Base-by-base conservation (phyloP, 208 protist species). In the Crithidia sp. region DNA sequence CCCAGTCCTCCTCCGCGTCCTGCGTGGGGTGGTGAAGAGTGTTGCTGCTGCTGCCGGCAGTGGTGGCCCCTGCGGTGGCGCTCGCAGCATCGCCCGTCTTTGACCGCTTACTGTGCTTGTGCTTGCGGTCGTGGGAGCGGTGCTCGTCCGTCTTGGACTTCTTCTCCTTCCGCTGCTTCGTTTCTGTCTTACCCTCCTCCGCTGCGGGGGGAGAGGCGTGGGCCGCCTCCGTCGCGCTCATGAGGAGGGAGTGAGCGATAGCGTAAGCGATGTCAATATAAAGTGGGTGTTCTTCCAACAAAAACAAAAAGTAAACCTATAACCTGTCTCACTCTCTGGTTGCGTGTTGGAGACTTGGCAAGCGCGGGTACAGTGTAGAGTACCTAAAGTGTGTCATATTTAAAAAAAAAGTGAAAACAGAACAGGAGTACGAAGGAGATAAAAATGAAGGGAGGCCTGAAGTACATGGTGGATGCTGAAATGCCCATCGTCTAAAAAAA, bases 1-100 rank as follows among this genome's bases (percentile, higher is more conserved):
- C 80, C 88, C 81, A 90, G 64, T 94, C 77, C 69, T 94, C 88
- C 17, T 76, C 78, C 1, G 75, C 75, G 8, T 72, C 67, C 13
- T 61, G 54, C 36, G 9, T n/a, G 12, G 44, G 40, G n/a, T 56
- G 49, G 61, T 50, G 40, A 12, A 44, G 14, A 43, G 28, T 0
- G 47, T 16, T 14, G 47, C 36, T 14, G 72, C 43, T 43, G 37
- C 65, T 36, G 57, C 57, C 13, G 28, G 28, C 28, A 28, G 28
- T 28, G 28, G 28, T 28, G 28, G 28, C 12, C 5, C 49, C 37
- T 47, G 47, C 16, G 12, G 58, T 36, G 40, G 28, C 58, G 14
- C 5, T 28, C 58, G 16, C 8, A 9, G 50, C 4, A 37, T 52
- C 62, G 45, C 16, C 4, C 3, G 16, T 41, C 19, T 52, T 73